phyloP scores from a whole-genome alignment of 2,329 filamentous ascomycete species.

The Bipolaris bicolor region DNA sequence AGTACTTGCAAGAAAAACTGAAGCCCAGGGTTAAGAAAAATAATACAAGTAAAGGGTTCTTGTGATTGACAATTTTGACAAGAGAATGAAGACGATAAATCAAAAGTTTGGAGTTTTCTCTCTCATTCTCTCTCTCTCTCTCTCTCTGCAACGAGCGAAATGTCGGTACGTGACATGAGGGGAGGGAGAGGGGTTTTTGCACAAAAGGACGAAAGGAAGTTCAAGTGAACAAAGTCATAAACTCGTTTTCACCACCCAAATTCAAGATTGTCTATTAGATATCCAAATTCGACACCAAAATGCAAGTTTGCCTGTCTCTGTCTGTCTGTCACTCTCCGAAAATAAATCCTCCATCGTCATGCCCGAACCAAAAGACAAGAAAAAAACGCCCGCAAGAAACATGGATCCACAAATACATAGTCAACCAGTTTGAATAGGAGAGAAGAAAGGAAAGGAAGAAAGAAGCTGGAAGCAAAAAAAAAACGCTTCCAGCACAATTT shows the following conservation, averaged over 20 bases:
- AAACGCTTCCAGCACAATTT: background rate
- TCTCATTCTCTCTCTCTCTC: too few species aligned
- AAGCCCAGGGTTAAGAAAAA: too few species aligned
- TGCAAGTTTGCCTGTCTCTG: background rate
- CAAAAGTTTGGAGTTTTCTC: too few species aligned
- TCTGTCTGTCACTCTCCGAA: background rate
- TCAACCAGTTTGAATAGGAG: background rate
- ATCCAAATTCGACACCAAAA: background rate
- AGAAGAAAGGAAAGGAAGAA: background rate
- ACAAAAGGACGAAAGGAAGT: background rate
- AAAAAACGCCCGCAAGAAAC: background rate
- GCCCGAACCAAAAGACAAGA: background rate
- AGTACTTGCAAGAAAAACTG: too few species aligned
- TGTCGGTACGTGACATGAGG: background rate
- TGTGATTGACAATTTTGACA: too few species aligned
- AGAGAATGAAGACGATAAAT: too few species aligned
- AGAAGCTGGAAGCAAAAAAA: too few species aligned
- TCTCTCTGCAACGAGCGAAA: too few species aligned
- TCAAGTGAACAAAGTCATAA: background rate
- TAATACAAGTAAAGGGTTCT: too few species aligned
- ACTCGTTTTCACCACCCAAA: background rate
- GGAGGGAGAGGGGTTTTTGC: background rate
- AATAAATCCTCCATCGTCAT: background rate
- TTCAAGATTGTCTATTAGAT: background rate
- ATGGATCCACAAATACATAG: background rate